These are phyloP conservation scores for Trametes elegans DNA, from an alignment of 768 basidiomycete genomes.

Conservation along the genomic window DNA sequence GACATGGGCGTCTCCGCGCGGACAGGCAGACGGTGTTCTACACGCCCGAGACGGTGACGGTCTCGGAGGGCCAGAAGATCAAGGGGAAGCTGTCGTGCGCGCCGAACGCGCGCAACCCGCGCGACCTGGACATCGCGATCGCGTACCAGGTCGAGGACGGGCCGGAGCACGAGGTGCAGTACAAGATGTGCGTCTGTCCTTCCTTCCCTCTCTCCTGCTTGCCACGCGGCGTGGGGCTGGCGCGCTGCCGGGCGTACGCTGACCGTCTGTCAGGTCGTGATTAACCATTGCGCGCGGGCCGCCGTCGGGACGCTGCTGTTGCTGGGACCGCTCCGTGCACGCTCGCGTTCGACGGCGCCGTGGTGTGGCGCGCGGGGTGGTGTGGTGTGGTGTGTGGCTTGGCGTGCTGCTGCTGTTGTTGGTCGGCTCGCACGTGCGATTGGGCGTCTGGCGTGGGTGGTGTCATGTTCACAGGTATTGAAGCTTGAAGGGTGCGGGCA, in stretches of 20 bases:
- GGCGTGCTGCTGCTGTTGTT: background rate
- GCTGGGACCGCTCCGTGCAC: background rate
- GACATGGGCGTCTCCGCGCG: background rate
- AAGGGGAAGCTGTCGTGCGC: slow-evolving; percentile 71
- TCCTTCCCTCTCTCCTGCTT: slow-evolving; percentile 27
- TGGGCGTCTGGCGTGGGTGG: slow-evolving; percentile 1
- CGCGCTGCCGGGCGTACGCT: slow-evolving; percentile 41
- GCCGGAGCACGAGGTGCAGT: slow-evolving; percentile 46
- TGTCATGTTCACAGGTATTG: slow-evolving; percentile 3
- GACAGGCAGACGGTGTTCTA: slow-evolving; percentile 96
- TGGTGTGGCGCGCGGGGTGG: background rate
- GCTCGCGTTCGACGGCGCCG: background rate
- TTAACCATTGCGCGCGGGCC: slow-evolving; percentile 23
- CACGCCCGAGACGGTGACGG: slow-evolving; percentile 73
- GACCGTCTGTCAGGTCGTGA: slow-evolving; percentile 77
- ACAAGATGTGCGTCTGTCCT: slow-evolving; percentile 79
- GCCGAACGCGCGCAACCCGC: slow-evolving; percentile 90
- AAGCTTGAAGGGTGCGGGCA: background rate
- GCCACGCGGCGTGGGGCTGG: background rate
- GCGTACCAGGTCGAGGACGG: slow-evolving; percentile 47
- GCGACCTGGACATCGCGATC: slow-evolving; percentile 90
- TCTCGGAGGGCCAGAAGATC: slow-evolving; percentile 71
- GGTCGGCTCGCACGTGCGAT: background rate
- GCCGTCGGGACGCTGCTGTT: slow-evolving; percentile 2
- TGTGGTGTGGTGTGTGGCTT: too few species aligned